Evolutionary conservation across 805 yeast species (phyloP), one percentile per base, ranked within the genome.

Genomic region (Spathaspora gorwiae): DNA sequence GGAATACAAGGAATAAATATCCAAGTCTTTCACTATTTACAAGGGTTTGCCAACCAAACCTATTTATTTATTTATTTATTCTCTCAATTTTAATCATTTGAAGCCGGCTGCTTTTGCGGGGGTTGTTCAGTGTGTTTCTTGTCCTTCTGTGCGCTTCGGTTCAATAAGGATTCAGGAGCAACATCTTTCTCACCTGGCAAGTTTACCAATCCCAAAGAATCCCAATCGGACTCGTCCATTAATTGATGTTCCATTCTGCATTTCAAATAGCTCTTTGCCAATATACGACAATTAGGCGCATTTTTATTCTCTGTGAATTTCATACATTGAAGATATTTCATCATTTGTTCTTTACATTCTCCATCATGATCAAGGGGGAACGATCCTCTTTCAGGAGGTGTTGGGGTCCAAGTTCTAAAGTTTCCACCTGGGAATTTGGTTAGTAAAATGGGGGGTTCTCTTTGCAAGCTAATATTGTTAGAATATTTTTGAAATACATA

Each of bases 311-410:
- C 76, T 12, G 90, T 88, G 30, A 81, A 68, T 59, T 85, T 83
- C 65, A 92, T 68, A 66, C 99, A 92, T 39, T 80, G 68, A 50
- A 92, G 68, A 60, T 92, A 92, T 39, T 78, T 78, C 37, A 74
- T 61, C 94, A 90, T 94, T 47, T 80, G 78, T 19, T 73, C 72
- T 19, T 81, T 79, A 60, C 98, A 92, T 52, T 94, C 98, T 7
- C 83, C 84, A 48, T 65, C 71, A 59, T 92, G 99, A 59, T 92
- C 99, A 38, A 92, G 70, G 0, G 98, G 99, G 64, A 92, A 92
- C 0, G 98, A 88, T 0, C 99, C 99, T 53, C 97, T 72, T 53
- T 92, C 96, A 2, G 99, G 99, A 19, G 99, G 96, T 0, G 92
- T 84, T 8, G 97, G 96, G 11, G 80, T 72, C 72, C 84, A 75